These are phyloP conservation scores for Aspergillus ustus DNA, from an alignment of 2,329 filamentous ascomycete genomes.

Conservation along the genomic window DNA sequence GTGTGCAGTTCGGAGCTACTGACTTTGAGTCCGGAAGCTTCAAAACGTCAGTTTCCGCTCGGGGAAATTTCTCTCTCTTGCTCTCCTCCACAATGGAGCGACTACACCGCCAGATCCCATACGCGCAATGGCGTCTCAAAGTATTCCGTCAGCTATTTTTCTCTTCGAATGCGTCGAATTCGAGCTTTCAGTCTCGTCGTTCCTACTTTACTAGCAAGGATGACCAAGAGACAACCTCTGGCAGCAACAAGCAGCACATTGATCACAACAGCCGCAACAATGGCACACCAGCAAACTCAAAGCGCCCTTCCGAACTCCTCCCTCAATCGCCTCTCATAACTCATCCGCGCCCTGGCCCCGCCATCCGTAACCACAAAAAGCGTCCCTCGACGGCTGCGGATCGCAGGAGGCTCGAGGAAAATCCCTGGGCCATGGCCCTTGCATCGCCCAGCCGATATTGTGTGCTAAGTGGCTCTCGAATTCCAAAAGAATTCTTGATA, in stretches of 20 bases:
- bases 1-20: slow-evolving; percentile 5
- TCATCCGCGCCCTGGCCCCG: slow-evolving; percentile 22
- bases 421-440: slow-evolving; percentile 48
- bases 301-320: slow-evolving; percentile 37
- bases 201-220: neutral
- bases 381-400: slow-evolving; percentile 31
- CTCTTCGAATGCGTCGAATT: neutral
- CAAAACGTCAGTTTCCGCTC: slow-evolving; percentile 10
- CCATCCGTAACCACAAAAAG: slow-evolving; percentile 34
- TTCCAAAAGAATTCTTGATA: slow-evolving; percentile 40
- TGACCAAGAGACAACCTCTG: slow-evolving; percentile 15
- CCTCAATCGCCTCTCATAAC: slow-evolving; percentile 43
- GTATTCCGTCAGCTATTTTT: slow-evolving; percentile 31
- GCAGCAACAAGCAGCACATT: neutral
- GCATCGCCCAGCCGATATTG: slow-evolving; percentile 44
- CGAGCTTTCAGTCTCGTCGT: slow-evolving; percentile 16
- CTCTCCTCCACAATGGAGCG: slow-evolving; percentile 32
- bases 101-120: slow-evolving; percentile 30
- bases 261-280: neutral
- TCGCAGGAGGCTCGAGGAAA: slow-evolving; percentile 36
- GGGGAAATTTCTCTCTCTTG: slow-evolving; percentile 13
- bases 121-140: slow-evolving; percentile 38
- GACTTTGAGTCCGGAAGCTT: slow-evolving; percentile 7
- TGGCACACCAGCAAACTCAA: neutral
- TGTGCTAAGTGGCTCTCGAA: slow-evolving; percentile 34